Base-by-base conservation (phyloP, 768 basidiomycete species). In the Rhizopogon salebrosus region DNA sequence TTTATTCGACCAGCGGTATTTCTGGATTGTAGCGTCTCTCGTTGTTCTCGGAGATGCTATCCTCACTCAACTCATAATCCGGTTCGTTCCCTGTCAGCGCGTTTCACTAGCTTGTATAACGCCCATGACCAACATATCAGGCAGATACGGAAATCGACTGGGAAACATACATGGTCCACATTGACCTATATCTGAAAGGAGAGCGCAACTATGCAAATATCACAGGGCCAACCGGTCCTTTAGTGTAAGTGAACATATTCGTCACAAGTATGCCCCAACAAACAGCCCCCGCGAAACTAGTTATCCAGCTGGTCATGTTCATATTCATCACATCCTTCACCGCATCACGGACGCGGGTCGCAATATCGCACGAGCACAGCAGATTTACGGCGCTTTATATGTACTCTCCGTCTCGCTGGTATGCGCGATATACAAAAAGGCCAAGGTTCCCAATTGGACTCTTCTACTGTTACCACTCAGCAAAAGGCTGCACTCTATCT, bases 61-160 rank as follows among this genome's bases (percentile, higher is more conserved):
- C 38, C 79, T 97, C 43, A 92, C 90, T 8, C 76, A 84, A 49
- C 77, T 94, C 66, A 85, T 97, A 60, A 85, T 95, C 58, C 80
- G 72, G 40, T 85, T 84, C 64, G 75, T 97, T 51, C 80, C 90
- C 59, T 98, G 95, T 97, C 60, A 75, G 88, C 70, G 26, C 6
- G 38, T 35, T 18, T 54, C 27, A 24, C 48, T 49, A 39, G 49
- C 31, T 55, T 56, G 54, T 42, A 42, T 40, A 35, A 41, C 31
- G 31, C 48, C n/a, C 55, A 39, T 61, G 52, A 64, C 64, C 56
- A 45, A 56, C 40, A 37, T 38, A 39, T 56, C 43, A 31, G 49
- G 48, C 73, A 98, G 95, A 95, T 72, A 98, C 97, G 10, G 95
- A 99, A 71, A 99, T 99, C 61, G 97, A 99, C 71, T 98, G 92